phyloP scores from a whole-genome alignment of 73 alveolate genomes.

The Effrenium voratum region DNA sequence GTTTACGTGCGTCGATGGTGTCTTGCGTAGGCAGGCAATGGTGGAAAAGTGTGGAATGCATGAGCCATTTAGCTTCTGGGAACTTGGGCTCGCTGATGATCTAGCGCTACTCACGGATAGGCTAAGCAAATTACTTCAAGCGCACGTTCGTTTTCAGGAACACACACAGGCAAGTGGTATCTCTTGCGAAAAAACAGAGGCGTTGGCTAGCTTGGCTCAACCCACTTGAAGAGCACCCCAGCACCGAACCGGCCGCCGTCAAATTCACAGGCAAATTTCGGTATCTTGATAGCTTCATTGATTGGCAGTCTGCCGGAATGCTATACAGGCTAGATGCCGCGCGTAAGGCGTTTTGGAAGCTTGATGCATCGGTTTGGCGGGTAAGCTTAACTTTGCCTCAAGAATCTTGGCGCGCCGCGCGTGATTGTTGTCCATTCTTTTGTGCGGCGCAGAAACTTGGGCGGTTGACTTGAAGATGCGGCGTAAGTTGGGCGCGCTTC shows the following conservation, averaged over 20 bases:
- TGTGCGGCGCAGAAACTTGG: slow-evolving; percentile 10
- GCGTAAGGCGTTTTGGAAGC: neutral
- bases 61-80: neutral
- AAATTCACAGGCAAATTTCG: neutral
- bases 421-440: neutral
- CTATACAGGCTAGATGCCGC: neutral
- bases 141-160: neutral
- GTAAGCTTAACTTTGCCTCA: neutral
- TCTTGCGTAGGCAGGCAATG: neutral
- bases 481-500: neutral
- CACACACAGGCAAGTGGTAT: neutral
- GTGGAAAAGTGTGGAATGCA: neutral
- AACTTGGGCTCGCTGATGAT: slow-evolving; percentile 43
- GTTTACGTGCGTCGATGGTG: neutral
- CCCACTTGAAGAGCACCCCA: neutral
- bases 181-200: neutral
- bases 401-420: neutral
- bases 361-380: neutral
- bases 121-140: neutral
- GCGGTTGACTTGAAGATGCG: neutral
- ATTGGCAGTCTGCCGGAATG: neutral
- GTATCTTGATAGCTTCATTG: neutral
- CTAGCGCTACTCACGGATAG: neutral
- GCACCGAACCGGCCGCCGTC: neutral
- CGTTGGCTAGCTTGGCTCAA: neutral